phyloP scores from a whole-genome alignment of 495 filamentous ascomycete genomes.

The Annulohypoxylon bovei region DNA sequence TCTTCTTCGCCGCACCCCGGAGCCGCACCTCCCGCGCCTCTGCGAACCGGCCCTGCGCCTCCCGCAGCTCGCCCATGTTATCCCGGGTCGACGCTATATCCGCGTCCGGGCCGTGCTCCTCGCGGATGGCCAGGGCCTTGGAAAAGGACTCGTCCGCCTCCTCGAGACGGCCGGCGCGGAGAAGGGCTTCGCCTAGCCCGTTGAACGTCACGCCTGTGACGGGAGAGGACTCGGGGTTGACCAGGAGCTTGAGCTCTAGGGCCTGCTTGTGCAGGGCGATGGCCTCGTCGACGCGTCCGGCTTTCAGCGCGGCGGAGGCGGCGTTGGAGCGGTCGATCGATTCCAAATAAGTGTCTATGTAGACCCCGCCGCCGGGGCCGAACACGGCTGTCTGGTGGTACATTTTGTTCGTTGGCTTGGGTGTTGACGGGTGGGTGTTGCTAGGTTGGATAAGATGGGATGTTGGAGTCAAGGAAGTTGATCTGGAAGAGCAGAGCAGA shows the following conservation, averaged over 20 bases:
- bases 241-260: constrained; percentile 10
- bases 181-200: constrained; percentile 15
- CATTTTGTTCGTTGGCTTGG: neutral
- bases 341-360: neutral
- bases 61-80: constrained; percentile 17
- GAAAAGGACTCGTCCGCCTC: constrained; percentile 15
- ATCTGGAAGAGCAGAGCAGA: neutral
- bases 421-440: neutral
- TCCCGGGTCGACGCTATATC: constrained; percentile 16
- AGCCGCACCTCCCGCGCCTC: constrained; percentile 26
- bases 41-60: constrained; percentile 21
- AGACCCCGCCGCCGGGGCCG: neutral
- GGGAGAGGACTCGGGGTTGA: constrained; percentile 1
- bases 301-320: neutral
- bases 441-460: neutral
- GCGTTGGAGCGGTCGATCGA: constrained; percentile 12
- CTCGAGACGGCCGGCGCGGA: constrained; percentile 7
- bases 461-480: neutral
- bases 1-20: neutral
- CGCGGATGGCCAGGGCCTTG: constrained; percentile 3
- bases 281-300: constrained; percentile 6
- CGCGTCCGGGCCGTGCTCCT: neutral
- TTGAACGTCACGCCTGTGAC: constrained; percentile 19
- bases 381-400: neutral
- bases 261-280: constrained; percentile 8